phyloP scores from a whole-genome alignment of 1,284 basidiomycete genomes.

The Nidula niveotomentosa region DNA sequence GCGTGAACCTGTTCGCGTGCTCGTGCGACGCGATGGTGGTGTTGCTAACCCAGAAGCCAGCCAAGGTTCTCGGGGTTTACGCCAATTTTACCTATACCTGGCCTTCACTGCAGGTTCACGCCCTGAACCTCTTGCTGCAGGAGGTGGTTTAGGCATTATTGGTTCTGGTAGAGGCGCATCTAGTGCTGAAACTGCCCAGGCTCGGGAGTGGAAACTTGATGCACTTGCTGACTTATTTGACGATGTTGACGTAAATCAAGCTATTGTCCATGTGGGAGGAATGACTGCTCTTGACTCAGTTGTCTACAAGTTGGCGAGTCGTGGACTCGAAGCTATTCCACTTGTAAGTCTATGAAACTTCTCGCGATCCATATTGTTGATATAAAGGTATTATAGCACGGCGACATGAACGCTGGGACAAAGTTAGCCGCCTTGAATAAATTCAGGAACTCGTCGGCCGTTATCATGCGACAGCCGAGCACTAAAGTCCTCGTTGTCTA shows the following conservation, averaged over 20 bases:
- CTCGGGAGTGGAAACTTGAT: conserved; percentile 97
- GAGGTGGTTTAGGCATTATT: conserved; percentile 82
- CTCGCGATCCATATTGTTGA: not conserved
- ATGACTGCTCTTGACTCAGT: conserved; percentile 84
- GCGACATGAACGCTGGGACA: conserved; percentile 83
- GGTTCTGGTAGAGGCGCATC: conserved; percentile 82
- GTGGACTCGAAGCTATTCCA: conserved; percentile 83
- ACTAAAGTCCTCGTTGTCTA: conserved; percentile 87
- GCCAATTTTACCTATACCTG: conserved; percentile 92
- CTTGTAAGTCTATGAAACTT: conserved; percentile 49
- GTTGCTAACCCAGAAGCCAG: conserved; percentile 69
- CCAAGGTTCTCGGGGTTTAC: conserved; percentile 79
- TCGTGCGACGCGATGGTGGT: conserved; percentile 94
- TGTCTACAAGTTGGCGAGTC: conserved; percentile 84
- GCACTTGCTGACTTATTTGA: conserved; percentile 92
- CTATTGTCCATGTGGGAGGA: conserved; percentile 89
- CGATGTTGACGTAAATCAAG: conserved; percentile 83
- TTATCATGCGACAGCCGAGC: conserved; percentile 57
- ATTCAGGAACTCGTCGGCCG: conserved; percentile 62
- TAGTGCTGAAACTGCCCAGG: conserved; percentile 83
- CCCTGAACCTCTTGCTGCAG: conserved; percentile 55
- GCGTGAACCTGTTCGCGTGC: conserved; percentile 92
- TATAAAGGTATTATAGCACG: conserved; percentile 50
- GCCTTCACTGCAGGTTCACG: conserved; percentile 86
- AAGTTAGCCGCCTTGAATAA: conserved; percentile 81